Evolutionary conservation across 2,329 filamentous ascomycete species (phyloP), one percentile per base, ranked within the genome.

Genomic region (Lecanicillium sp.): DNA sequence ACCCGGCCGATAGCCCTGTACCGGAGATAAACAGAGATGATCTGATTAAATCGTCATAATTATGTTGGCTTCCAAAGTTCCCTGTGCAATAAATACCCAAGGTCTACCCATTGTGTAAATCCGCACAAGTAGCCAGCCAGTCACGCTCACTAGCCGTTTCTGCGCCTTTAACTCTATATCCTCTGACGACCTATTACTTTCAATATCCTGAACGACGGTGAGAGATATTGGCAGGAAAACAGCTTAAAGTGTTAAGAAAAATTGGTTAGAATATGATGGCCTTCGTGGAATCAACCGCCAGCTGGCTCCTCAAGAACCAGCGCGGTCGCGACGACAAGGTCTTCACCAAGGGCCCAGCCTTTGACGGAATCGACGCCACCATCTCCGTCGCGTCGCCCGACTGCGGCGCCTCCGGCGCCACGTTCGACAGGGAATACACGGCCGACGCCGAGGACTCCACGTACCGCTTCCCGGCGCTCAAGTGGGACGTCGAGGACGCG

Each of bases 311-410:
- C 30, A 33, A 33, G 30, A 33, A 33, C n/a, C 30, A 33, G 30
- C 6, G 30, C 30, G 30, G 30, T 15, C 30, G 30, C 30, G 30
- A 33, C n/a, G 7, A 33, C 6, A 33, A 15, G n/a, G 30, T 15
- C 6, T 70, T 72, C 56, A 62, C 57, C 54, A 65, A 57, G 19
- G 30, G 30, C n/a, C 36, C 20, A 12, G 9, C 36, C 20, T 38
- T 38, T 24, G 36, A 19, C 10, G 20, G 36, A 4, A 10, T 38
- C 9, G 51, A 65, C 27, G 67, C 63, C 11, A 69, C 65, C n/a
- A 60, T 72, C 40, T 46, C 52, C 27, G 53, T 73, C 29, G 64
- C 58, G 7, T 70, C 67, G 14, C 66, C 67, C 12, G 69, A 70
- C 44, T 65, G 66, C 54, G 70, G 69, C 8, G 53, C 55, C n/a